Base-by-base conservation (phyloP, 1,139 yeast species). In the Diutina neorugosa region DNA sequence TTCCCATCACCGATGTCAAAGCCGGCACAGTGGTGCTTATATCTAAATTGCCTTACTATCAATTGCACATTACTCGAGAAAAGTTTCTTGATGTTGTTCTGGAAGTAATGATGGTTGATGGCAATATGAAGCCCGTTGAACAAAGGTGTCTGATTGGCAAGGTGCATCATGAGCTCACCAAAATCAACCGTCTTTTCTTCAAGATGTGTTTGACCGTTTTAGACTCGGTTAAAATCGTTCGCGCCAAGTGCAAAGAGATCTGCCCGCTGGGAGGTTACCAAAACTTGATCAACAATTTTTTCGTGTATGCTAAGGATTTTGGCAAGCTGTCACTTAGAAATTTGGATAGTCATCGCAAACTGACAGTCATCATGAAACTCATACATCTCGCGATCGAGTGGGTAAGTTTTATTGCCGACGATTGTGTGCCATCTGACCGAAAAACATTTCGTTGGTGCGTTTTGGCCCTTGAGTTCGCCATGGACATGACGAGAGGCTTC, bases 361-460 rank as follows among this genome's bases (percentile, higher is more conserved):
- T 93, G 0, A 76, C 81, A 0, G 78, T 90, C 11, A 84, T 91
- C 44, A 74, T 85, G 71, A 80, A 82, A 59, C 76, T 93, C 64
- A 82, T 91, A 42, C 82, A 82, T 56, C 68, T 90, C 56, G 81
- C 95, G 50, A 82, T 90, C 53, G 94, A 86, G 55, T 93, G 98
- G 98, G 86, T 93, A 8, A 80, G 90, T 56, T 91, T 89, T 63
- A 82, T 93, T 43, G 88, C 95, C 60, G 98, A 93, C 66, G 98
- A 91, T 62, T 93, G 98, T 70, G 83, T 83, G 20, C 96, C 97
- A 0, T 86, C 96, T 0, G 98, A 91, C 61, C 77, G 86, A 54
- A 86, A 83, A 62, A 93, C 98, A 0, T 93, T 93, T 65, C 75
- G 96, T 61, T 93, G 97, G 96, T 89, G 97, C 68, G 98, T 93